Evolutionary conservation across 768 basidiomycete species (phyloP).

Genomic region (Grammothele lineata): DNA sequence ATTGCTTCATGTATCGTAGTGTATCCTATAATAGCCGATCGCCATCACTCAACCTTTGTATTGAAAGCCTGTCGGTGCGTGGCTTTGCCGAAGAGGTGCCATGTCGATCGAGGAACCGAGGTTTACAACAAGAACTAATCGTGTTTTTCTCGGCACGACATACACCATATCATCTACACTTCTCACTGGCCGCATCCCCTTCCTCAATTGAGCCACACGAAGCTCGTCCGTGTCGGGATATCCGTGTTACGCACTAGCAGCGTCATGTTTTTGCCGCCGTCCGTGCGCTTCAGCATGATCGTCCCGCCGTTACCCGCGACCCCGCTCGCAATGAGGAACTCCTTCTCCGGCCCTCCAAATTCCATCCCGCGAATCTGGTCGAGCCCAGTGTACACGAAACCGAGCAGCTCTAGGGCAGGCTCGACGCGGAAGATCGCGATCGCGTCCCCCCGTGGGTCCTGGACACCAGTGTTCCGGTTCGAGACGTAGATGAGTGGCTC

Average conservation of each 20-base stretch:
- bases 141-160: too few species aligned
- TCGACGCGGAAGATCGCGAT: conserved; percentile 58
- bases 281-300: conserved; percentile 49
- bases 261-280: conserved; percentile 47
- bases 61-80: too few species aligned
- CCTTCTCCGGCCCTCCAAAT: conserved; percentile 45
- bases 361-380: conserved; percentile 66
- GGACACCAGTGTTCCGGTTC: conserved; percentile 55
- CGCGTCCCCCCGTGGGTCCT: conserved; percentile 53
- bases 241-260: conserved; percentile 51
- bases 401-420: conserved; percentile 39
- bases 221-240: conserved; percentile 46
- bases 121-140: too few species aligned
- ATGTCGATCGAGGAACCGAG: too few species aligned
- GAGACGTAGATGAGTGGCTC: conserved; percentile 59
- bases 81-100: too few species aligned
- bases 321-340: conserved; percentile 53
- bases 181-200: too few species aligned
- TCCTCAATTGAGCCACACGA: conserved; percentile 41
- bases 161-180: too few species aligned
- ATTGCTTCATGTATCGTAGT: too few species aligned
- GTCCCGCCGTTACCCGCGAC: conserved; percentile 51
- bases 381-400: conserved; percentile 59
- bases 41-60: too few species aligned
- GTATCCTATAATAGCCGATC: too few species aligned